Evolutionary conservation across 2,329 filamentous ascomycete species (phyloP).

Genomic region (Aspergillus neoniger): DNA sequence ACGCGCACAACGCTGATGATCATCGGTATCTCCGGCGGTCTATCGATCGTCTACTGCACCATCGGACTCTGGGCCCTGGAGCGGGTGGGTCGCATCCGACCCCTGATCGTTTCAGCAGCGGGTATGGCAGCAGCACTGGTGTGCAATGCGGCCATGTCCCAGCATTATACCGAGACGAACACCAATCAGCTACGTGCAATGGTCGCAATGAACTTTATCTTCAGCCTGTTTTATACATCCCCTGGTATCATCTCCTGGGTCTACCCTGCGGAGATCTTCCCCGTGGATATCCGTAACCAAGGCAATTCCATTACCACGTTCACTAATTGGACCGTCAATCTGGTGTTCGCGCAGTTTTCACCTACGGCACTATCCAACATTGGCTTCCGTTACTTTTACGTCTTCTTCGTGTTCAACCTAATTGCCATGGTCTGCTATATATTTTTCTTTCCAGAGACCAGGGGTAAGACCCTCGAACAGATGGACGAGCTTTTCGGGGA

Average conservation of each 20-base stretch:
- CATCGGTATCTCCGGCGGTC: constrained; percentile 52
- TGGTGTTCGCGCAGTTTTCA: constrained; percentile 53
- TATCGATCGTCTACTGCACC: constrained; percentile 51
- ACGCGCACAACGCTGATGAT: constrained; percentile 51
- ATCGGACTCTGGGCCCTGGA: constrained; percentile 50
- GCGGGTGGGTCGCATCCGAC: constrained; percentile 49
- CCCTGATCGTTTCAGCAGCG: constrained; percentile 44
- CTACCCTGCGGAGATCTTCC: constrained; percentile 50
- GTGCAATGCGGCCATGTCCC: constrained; percentile 43
- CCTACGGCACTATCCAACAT: constrained; percentile 45
- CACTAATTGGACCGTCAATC: constrained; percentile 48
- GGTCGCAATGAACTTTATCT: constrained; percentile 51
- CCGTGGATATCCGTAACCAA: constrained; percentile 42
- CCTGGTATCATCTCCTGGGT: constrained; percentile 49
- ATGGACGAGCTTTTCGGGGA: constrained; percentile 31
- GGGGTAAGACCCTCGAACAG: constrained; percentile 32
- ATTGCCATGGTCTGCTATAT: constrained; percentile 39
- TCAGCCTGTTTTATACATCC: constrained; percentile 47
- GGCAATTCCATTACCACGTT: constrained; percentile 46
- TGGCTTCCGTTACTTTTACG: constrained; percentile 52
- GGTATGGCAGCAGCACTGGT: constrained; percentile 44
- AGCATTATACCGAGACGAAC: constrained; percentile 38
- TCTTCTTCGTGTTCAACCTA: constrained; percentile 51
- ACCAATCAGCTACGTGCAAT: constrained; percentile 43
- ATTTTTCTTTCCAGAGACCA: constrained; percentile 39